These are phyloP conservation scores for Ophiostoma sp. DNA, from an alignment of 2,329 filamentous ascomycete species.

Conservation along the genomic window DNA sequence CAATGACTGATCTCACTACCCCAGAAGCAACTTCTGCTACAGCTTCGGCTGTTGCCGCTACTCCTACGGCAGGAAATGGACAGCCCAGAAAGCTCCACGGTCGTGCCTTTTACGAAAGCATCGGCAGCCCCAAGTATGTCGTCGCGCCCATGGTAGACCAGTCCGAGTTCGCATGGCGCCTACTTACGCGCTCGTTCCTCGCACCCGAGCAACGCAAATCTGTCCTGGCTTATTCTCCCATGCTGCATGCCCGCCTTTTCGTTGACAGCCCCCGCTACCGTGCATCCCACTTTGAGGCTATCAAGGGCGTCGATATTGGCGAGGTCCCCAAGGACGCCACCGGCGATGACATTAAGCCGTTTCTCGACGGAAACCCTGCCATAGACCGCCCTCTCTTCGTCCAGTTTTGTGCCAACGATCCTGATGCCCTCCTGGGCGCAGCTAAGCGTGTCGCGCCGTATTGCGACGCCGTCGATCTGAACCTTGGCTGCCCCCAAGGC, in stretches of 20 bases:
- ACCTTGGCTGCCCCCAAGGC: constrained; percentile 91
- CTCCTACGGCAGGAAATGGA: constrained; percentile 14
- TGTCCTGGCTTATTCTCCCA: constrained; percentile 86
- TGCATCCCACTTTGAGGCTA: constrained; percentile 72
- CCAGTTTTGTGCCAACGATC: constrained; percentile 91
- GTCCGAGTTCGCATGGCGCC: constrained; percentile 96
- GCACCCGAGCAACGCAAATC: constrained; percentile 56
- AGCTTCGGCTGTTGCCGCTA: constrained; percentile 5
- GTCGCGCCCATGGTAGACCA: constrained; percentile 98
- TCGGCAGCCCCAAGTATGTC: constrained; percentile 84
- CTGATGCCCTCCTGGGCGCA: constrained; percentile 71
- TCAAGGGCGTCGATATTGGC: constrained; percentile 23
- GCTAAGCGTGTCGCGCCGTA: constrained; percentile 74
- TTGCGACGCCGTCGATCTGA: constrained; percentile 93
- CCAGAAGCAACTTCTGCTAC: constrained; percentile 3
- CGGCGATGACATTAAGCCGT: constrained; percentile 28
- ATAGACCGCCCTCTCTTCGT: constrained; percentile 88
- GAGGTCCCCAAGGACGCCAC: constrained; percentile 31
- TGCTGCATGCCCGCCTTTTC: constrained; percentile 92
- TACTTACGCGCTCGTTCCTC: constrained; percentile 91
- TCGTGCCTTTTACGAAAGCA: constrained; percentile 87
- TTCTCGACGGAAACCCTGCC: constrained; percentile 76
- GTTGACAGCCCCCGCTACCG: constrained; percentile 70
- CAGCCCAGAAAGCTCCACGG: constrained; percentile 62
- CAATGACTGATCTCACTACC: constrained; percentile 19